These are phyloP conservation scores for Colletotrichum melonis DNA, from an alignment of 2,329 filamentous ascomycete genomes.

Conservation along the genomic window DNA sequence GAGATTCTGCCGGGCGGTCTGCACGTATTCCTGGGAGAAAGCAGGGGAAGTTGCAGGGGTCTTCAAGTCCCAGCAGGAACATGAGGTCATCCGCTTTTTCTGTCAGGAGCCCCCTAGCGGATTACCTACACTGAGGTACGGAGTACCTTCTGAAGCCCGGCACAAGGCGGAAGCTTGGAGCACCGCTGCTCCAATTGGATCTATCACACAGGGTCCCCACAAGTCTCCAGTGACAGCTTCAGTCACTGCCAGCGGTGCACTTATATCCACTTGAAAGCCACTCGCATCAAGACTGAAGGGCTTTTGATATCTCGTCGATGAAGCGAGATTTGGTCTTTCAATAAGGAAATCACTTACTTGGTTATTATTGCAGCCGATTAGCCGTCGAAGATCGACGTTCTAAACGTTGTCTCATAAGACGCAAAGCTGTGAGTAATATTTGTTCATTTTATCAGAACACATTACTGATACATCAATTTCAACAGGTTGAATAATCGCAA, in stretches of 20 bases:
- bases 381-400: too few relatives aligned
- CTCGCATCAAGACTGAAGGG: not conserved
- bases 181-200: too few relatives aligned
- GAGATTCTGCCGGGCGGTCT: conserved; percentile 51
- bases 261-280: not conserved
- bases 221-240: not conserved
- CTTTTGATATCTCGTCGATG: not conserved
- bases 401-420: not conserved
- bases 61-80: conserved; percentile 2
- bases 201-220: conserved; percentile 1
- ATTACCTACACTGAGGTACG: conserved; percentile 1
- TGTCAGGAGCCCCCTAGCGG: not conserved
- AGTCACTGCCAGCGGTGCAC: not conserved
- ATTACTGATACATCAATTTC: not conserved
- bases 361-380: too few relatives aligned
- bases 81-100: conserved; percentile 29
- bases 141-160: too few relatives aligned
- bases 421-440: not conserved
- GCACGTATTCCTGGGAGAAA: not conserved
- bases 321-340: not conserved
- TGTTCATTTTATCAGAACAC: not conserved
- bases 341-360: not conserved
- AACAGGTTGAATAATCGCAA: not conserved
- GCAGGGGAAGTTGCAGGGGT: conserved; percentile 28
- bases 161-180: too few relatives aligned